Percentiles rank a stretch among this genome's conserved stretches.
Conservation (phyloP, 2,329 filamentous ascomycete species). For the Fusarium sp. region DNA sequence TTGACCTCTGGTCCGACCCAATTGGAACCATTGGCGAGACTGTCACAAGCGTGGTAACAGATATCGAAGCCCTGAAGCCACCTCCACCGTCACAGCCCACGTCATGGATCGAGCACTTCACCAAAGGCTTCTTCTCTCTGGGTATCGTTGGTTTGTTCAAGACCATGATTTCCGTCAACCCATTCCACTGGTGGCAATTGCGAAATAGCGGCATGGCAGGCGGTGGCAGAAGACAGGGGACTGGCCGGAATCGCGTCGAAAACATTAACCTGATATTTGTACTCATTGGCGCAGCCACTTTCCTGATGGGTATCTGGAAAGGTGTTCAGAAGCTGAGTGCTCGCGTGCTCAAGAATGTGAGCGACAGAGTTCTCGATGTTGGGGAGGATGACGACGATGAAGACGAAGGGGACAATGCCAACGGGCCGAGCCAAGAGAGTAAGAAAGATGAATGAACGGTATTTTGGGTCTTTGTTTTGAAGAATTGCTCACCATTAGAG, state of each 20-base stretch:
- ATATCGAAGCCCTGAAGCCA: constrained; percentile 49
- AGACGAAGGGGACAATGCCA: constrained; percentile 54
- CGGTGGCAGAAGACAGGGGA: constrained; percentile 65
- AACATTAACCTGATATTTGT: constrained; percentile 84
- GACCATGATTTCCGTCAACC: constrained; percentile 76
- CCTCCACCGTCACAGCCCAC: constrained; percentile 60
- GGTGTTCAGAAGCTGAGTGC: constrained; percentile 79
- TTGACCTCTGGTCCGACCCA: constrained; percentile 88
- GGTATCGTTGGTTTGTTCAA: constrained; percentile 89
- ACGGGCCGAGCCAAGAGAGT: constrained; percentile 56
- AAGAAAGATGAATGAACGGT: constrained; percentile 46
- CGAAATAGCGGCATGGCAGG: constrained; percentile 68
- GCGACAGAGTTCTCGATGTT: constrained; percentile 87
- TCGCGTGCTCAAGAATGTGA: constrained; percentile 78
- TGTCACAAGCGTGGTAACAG: constrained; percentile 57
- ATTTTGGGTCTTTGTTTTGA: background rate
- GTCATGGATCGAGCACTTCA: constrained; percentile 84
- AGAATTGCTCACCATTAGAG: background rate
- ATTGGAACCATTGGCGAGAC: constrained; percentile 68
- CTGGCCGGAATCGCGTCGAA: constrained; percentile 80
- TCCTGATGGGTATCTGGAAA: constrained; percentile 87
- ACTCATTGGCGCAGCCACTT: constrained; percentile 81
- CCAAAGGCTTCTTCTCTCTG: constrained; percentile 90
- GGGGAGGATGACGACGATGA: constrained; percentile 68
- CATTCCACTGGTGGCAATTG: constrained; percentile 82